Base-by-base conservation (phyloP, 176 grass and related monocot genomes). In the Secale cereale region DNA sequence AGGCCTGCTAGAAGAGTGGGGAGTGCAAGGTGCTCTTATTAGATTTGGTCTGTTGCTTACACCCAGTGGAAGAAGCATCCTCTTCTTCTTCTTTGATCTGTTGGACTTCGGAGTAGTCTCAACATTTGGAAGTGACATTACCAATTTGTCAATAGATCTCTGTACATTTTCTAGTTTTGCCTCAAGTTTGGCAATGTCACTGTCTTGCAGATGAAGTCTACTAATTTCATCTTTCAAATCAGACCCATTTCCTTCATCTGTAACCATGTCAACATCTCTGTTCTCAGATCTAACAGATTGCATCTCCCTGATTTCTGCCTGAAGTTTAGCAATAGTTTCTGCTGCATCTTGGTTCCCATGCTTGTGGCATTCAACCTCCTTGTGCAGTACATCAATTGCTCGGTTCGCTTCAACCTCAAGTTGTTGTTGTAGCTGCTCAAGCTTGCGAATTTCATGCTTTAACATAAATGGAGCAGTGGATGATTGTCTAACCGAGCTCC, bases 261-360 rank as follows among this genome's bases (percentile, higher is more conserved):
- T 3, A 57, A 88, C 25, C 88, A 91, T 81, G 4, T 88, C 90
- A 33, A 86, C 78, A 30, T 92, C 91, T 89, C 89, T 90, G 75
- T 82, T 91, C 10, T 80, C 65, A 26, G 89, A 84, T 89, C 85
- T 89, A 70, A 90, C 65, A 22, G 87, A 45, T 48, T 90, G 89
- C 93, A 98, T 94, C 69, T 93, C 96, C 74, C 85, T 89, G 56
- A 98, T 94, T 83, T 98, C 96, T 46, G 89, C 87, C 63, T 98
- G 91, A 56, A 98, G 89, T 79, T 95, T 98, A 70, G 96, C 96
- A 54, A 98, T 92, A 74, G 96, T 98, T 83, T 98, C 96, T 19
- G 96, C 96, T 87, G 91, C 93, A 88, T 95, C 86, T 87, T 98
- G 96, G 77, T 98, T 95, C 19, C 96, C 96, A 77, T 88, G 87